Conservation (phyloP, 495 filamentous ascomycete species). For the Podospora tetraspora region DNA sequence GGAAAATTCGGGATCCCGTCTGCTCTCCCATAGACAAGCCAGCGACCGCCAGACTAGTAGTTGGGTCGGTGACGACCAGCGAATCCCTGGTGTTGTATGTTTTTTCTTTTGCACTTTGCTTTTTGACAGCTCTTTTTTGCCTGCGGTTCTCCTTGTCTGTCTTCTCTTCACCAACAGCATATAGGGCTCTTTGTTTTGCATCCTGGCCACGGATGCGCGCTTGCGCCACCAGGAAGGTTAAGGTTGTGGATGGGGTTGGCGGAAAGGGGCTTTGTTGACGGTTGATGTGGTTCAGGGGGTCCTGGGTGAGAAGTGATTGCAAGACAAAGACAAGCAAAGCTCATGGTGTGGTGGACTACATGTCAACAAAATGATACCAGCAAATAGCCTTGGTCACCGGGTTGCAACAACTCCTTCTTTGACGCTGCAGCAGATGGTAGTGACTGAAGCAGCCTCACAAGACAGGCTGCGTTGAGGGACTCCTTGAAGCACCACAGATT, state of each 20-base stretch:
- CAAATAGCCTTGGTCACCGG: neutral
- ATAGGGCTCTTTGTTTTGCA: neutral
- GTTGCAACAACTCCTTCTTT: neutral
- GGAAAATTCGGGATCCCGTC: slow-evolving; percentile 48
- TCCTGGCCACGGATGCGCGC: neutral
- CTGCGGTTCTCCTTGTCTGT: neutral
- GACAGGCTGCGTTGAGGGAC: neutral
- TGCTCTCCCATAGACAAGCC: slow-evolving; percentile 45
- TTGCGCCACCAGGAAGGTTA: too few species aligned
- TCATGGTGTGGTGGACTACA: neutral
- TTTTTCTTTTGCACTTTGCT: slow-evolving; percentile 36
- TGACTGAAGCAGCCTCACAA: neutral
- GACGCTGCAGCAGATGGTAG: neutral
- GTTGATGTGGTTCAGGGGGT: neutral
- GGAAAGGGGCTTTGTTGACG: neutral
- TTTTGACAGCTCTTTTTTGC: neutral
- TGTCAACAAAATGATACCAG: neutral
- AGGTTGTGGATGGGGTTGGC: neutral
- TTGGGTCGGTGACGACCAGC: slow-evolving; percentile 38
- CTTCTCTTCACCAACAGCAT: too few species aligned
- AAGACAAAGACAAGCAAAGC: neutral
- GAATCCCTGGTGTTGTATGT: slow-evolving; percentile 45
- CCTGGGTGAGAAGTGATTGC: neutral
- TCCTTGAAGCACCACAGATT: neutral
- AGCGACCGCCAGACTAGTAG: slow-evolving; percentile 36